Evolutionary conservation across 768 basidiomycete genomes (phyloP), one percentile per base, ranked within the genome.

Genomic region (Macrolepiota albuminosa): DNA sequence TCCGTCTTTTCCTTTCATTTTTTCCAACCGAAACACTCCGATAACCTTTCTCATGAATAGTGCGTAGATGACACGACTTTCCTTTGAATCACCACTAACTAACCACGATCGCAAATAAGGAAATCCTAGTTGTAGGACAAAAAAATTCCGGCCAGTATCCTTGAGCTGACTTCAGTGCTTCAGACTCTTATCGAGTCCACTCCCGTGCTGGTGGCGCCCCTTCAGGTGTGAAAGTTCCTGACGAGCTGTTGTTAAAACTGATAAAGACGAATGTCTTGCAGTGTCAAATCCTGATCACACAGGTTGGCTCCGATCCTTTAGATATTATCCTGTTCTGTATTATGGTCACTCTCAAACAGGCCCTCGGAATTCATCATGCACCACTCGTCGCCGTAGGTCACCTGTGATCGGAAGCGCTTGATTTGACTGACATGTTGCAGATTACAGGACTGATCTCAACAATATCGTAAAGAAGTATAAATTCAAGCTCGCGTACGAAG

Each of bases 361-460:
- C n/a, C 9, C 3, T 26, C 39, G 39, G 9, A 18, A 37, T 29
- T 11, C 18, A 5, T 40, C 21, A 18, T 39, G 29, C 37, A 39
- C 39, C 21, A 11, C 57, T n/a, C 57, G 18, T 14, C 39, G 29
- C 16, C 49, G 56, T 57, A 11, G 2, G 57, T 58, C 18, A 16
- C 49, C 31, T 24, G 4, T 45, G 16, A 3, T 29, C 14, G 33
- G 3, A 13, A 31, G 14, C 10, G 24, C 6, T n/a, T 11, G 1
- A 49, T 24, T 42, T 1, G 1, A 18, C 37, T 53, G n/a, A 57
- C 8, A 18, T 39, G 4, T 42, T n/a, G 26, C 26, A 62, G 61
- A 62, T 4, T 62, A 59, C 42, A 43, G 61, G 31, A 36, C 39
- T 8, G 61, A 62, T 46, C 57, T 62, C 11, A 62, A 62, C 33